Evolutionary conservation across 768 basidiomycete species (phyloP), one percentile per base, ranked within the genome.

Genomic region (Russula lepida): DNA sequence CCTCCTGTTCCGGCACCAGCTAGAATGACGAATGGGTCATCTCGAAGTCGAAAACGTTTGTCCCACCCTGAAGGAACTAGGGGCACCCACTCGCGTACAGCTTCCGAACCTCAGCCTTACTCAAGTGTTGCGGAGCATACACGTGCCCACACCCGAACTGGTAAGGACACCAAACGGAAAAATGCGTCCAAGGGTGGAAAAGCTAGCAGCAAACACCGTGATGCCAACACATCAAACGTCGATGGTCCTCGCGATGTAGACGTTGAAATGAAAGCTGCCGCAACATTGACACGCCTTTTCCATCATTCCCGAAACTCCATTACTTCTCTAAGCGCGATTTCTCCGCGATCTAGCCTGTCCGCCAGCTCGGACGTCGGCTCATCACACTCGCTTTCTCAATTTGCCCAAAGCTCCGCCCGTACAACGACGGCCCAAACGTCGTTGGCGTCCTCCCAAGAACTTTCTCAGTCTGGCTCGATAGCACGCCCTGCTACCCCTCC

Each of bases 221-320:
- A 44, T 21, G 54, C 13, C 41, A 57, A 48, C 39, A 63, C 64
- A 19, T 55, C 56, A 33, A 55, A 55, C 19, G 56, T 27, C 43
- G 43, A 51, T 39, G 37, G 75, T 58, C 77, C 79, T 55, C 74
- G 73, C 15, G 81, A 82, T 60, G 80, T 77, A 13, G 85, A 85
- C 66, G 77, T 86, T 53, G 88, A 89, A 71, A 86, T 90, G 81
- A 87, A 90, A 71, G 89, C 89, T 43, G 89, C 89, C 7, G 87
- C 85, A 28, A 88, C 89, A 9, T 75, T 92, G 65, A 90, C 89
- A 0, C 84, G 84, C 12, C 76, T 91, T 58, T 76, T 86, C 59
- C 76, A 87, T 60, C 81, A 85, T 61, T 80, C 86, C 59, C 77
- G 83, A 51, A 83, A 84, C 21, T 83, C 84, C 11, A 81, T 84